A percentile compares a stretch with the other conserved stretches of the same genome.
Conservation (phyloP, 345 rosid genomes). For the Melaleuca quinquenervia region DNA sequence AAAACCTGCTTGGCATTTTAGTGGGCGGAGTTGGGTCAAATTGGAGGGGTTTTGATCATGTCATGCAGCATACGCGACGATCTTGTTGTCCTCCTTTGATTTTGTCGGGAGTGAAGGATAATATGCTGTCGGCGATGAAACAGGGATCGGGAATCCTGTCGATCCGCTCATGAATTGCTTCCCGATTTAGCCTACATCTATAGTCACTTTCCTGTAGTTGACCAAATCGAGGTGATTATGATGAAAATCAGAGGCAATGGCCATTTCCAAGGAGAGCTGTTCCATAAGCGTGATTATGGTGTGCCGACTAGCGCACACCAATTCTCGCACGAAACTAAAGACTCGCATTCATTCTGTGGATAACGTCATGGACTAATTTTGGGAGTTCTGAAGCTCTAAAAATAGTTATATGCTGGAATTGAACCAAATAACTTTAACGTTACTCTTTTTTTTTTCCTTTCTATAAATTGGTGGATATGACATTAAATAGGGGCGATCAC, state of each 20-base stretch:
- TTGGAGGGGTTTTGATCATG: background rate
- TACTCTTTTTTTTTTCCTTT: background rate
- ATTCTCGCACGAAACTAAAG: background rate
- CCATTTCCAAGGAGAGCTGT: background rate
- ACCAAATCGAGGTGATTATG: no score
- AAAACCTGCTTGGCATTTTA: background rate
- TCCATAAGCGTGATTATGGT: background rate
- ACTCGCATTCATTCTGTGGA: background rate
- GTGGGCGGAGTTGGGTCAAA: background rate
- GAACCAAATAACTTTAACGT: background rate
- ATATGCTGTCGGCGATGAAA: background rate
- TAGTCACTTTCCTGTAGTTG: background rate
- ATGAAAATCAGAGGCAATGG: background rate
- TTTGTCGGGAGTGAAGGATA: background rate
- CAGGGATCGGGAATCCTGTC: background rate
- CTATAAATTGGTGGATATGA: background rate
- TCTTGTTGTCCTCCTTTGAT: background rate
- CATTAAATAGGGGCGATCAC: background rate
- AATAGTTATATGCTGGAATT: background rate
- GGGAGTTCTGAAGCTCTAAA: background rate
- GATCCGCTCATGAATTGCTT: background rate
- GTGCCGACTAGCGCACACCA: background rate
- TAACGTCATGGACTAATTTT: background rate
- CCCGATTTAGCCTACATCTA: background rate
- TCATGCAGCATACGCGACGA: background rate